These are phyloP conservation scores for Arthrobotrys sphaeroides DNA, from an alignment of 2,329 filamentous ascomycete genomes.

Conservation along the genomic window DNA sequence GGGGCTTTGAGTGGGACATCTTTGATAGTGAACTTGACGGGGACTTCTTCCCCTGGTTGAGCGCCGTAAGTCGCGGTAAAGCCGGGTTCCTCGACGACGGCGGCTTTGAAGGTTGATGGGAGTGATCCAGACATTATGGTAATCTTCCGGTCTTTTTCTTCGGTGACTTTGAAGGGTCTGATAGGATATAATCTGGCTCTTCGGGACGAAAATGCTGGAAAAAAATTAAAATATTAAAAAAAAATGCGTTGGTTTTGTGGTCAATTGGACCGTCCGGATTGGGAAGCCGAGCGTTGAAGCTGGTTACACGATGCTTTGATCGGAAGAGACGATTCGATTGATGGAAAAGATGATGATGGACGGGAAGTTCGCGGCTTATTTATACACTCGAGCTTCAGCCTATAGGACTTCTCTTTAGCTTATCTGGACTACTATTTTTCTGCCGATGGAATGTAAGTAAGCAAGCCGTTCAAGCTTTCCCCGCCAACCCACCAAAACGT, in stretches of 20 bases:
- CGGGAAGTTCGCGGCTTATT: slow-evolving; percentile 9
- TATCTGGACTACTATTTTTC: too few relatives aligned
- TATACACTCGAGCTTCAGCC: slow-evolving; percentile 5
- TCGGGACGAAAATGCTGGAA: background rate
- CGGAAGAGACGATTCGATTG: background rate
- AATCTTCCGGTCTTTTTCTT: background rate
- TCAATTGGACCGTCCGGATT: slow-evolving; percentile 19
- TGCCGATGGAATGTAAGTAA: too few relatives aligned
- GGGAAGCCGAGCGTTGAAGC: background rate
- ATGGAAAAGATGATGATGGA: background rate
- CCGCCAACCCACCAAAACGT: background rate
- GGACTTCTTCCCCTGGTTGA: background rate
- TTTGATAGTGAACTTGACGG: slow-evolving; percentile 28
- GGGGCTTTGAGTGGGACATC: slow-evolving; percentile 37
- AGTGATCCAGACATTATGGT: slow-evolving; percentile 31
- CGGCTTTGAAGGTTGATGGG: slow-evolving; percentile 43
- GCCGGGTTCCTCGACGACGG: slow-evolving; percentile 30
- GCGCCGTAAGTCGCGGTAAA: background rate
- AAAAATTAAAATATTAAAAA: background rate
- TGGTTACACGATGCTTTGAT: background rate
- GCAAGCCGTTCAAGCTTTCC: background rate
- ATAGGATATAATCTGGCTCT: background rate
- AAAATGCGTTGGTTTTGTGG: slow-evolving; percentile 28
- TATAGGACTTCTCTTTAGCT: background rate
- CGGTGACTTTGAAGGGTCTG: too few relatives aligned